Conservation (phyloP, 2,329 filamentous ascomycete genomes). For the Hypomyces perniciosus region DNA sequence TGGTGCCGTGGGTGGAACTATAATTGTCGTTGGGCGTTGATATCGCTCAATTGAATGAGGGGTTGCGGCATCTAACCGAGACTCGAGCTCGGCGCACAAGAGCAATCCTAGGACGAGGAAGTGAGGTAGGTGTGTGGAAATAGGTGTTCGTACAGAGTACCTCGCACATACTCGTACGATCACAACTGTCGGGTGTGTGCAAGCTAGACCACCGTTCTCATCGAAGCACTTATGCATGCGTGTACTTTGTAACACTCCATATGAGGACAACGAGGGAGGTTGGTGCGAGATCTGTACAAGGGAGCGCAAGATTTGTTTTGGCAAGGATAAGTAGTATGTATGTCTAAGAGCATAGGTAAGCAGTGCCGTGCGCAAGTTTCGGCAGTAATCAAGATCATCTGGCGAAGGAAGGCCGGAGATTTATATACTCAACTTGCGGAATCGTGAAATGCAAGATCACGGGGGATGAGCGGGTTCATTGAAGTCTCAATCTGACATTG, state of each 20-base stretch:
- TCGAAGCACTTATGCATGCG: no score
- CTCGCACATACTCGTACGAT: neutral
- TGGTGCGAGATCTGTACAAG: neutral
- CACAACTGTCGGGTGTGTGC: neutral
- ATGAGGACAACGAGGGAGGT: neutral
- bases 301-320: neutral
- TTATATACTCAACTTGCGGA: slow-evolving; percentile 5
- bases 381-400: neutral
- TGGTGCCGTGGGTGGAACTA: neutral
- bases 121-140: neutral
- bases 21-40: neutral
- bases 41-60: neutral
- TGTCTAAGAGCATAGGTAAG: neutral
- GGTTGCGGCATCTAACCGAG: slow-evolving; percentile 6
- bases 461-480: neutral
- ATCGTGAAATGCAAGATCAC: slow-evolving; percentile 5
- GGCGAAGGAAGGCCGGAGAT: neutral
- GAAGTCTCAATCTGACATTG: neutral
- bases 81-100: neutral
- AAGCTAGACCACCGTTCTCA: neutral
- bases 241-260: neutral
- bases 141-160: no score
- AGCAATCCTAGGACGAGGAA: neutral
- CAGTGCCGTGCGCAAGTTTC: neutral
- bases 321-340: neutral